Evolutionary conservation across 176 grass and related monocot genomes (phyloP), one percentile per base, ranked within the genome.

Genomic region (Bromus sterilis): DNA sequence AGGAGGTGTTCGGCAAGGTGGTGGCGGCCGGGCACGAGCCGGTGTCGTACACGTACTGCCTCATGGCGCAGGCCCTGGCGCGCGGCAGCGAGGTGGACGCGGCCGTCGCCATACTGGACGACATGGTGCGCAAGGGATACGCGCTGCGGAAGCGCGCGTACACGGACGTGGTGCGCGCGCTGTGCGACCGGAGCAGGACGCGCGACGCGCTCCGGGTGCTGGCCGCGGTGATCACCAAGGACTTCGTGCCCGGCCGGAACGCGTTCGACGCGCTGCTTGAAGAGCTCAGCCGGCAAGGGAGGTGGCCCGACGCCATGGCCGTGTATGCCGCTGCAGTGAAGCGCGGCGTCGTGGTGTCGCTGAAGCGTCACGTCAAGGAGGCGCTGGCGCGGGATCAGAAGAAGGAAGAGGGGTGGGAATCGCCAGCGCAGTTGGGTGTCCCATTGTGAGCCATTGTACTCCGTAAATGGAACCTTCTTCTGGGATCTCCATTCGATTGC

Each of bases 31-130:
- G 70, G 53, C 83, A 84, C 73, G 82, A 86, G 80, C 95, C 88
- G 69, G 86, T 88, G 20, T 86, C 88, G 8, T 98, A 95, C 80
- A 91, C 92, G 9, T 93, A 93, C 82, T 93, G 86, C 75, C 90
- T 98, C 83, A 91, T 95, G 88, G 78, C 94, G 75, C 92, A 98
- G 88, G 95, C 95, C 57, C 90, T 98, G 75, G 88, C 90, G 34
- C 86, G 68, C 73, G 92, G 92, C 15, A 90, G 92, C 46, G 88
- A 93, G 81, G 75, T 95, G 57, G 90, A 98, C 74, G 80, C 74
- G 66, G 95, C 92, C 34, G 30, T 89, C 37, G 60, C 76, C 64
- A 83, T 89, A 61, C 81, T 95, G 46, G 71, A 87, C 40, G 90
- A 98, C 75, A 95, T 93, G 90, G 85, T 82, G 86, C 88, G 85